A percentile compares a stretch with the other conserved stretches of the same genome.
phyloP scores from a whole-genome alignment of 306 rosid genomes.

The Cucumis sativus region Cucumber_9930_V3 NC_026660.2:1511501-1512000 shows the following conservation, averaged over 20 bases:
- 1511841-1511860: background rate
- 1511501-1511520: constrained; percentile 1
- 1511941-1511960: background rate
- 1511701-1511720: background rate
- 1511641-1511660: constrained; percentile 28
- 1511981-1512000: background rate
- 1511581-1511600: constrained; percentile 52
- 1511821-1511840: background rate
- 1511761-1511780: background rate
- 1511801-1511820: background rate
- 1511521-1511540: constrained; percentile 46
- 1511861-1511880: background rate
- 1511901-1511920: background rate
- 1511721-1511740: constrained; percentile 6
- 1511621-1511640: constrained; percentile 42
- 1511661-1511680: constrained; percentile 21
- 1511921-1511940: background rate
- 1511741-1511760: constrained; percentile 7
- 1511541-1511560: constrained; percentile 27
- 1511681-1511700: constrained; percentile 16
- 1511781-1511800: background rate
- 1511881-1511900: background rate
- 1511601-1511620: constrained; percentile 34
- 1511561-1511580: constrained; percentile 40
- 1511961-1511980: background rate